Evolutionary conservation across 768 basidiomycete species (phyloP).

Genomic region (Ramaria sp.): DNA sequence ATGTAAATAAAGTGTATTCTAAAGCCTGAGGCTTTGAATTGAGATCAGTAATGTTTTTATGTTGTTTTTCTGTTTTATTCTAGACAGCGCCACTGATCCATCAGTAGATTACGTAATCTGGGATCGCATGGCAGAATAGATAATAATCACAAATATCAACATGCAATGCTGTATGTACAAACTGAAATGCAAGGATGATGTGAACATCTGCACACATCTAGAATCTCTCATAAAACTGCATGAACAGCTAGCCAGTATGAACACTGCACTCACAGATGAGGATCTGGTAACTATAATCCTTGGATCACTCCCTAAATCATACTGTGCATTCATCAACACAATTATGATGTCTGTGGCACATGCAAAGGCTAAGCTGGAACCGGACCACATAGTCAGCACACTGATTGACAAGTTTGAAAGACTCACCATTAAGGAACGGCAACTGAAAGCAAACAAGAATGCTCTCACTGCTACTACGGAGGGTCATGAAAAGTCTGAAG

Average conservation of each 20-base stretch:
- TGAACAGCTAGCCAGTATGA: slow-evolving; percentile 9
- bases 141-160: no score
- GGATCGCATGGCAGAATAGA: no score
- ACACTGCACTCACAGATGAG: slow-evolving; percentile 9
- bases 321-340: slow-evolving; percentile 1
- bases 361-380: no score
- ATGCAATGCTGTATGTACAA: no score
- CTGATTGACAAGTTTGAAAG: slow-evolving; percentile 8
- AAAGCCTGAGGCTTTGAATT: no score
- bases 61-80: no score
- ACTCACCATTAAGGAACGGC: no score
- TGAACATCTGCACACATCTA: slow-evolving; percentile 10
- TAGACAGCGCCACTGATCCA: no score
- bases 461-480: background rate
- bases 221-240: slow-evolving; percentile 10
- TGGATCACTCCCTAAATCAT: slow-evolving; percentile 8
- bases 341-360: slow-evolving; percentile 1
- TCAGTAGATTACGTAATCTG: no score
- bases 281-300: slow-evolving; percentile 10
- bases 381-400: background rate
- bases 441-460: background rate
- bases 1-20: no score
- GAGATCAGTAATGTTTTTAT: no score
- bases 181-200: slow-evolving; percentile 5
- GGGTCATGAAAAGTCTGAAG: background rate